Evolutionary conservation across 768 basidiomycete genomes (phyloP).

Genomic region (Boletus insuetus): DNA sequence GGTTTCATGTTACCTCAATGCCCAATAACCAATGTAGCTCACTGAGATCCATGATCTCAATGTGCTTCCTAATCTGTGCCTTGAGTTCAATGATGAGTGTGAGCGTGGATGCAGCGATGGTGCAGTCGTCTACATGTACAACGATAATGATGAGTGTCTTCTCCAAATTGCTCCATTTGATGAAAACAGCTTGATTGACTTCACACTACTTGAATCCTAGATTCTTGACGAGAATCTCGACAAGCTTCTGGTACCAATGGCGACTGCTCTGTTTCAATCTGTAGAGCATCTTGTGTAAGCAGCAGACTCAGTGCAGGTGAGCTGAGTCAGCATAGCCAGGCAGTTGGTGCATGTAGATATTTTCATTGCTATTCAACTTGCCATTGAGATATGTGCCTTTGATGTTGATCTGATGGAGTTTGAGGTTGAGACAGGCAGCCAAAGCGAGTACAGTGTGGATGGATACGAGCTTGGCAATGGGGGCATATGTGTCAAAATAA

Average conservation of each 20-base stretch:
- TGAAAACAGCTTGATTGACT: background rate
- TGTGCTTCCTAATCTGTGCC: background rate
- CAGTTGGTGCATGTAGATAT: no score
- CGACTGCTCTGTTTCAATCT: background rate
- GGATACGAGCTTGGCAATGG: no score
- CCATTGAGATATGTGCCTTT: no score
- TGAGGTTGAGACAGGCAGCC: no score
- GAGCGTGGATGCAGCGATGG: background rate
- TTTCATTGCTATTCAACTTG: no score
- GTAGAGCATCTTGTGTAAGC: background rate
- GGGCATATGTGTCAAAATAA: no score
- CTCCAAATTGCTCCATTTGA: background rate
- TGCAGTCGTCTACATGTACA: background rate
- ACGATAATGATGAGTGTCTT: background rate
- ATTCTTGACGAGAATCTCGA: background rate
- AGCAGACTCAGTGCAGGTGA: background rate
- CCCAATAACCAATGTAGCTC: constrained; percentile 7
- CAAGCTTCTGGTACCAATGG: background rate
- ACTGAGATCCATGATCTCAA: background rate
- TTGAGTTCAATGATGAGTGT: background rate
- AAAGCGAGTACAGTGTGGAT: no score
- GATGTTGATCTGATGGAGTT: no score
- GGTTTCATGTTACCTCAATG: background rate
- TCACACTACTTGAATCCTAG: background rate
- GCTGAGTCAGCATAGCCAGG: background rate